These are phyloP conservation scores for Vitis vinifera DNA, from an alignment of 164 flowering plant species.

Conservation along the genomic window ASM3070453v1 NC_081816.1:1768001-1768500, in stretches of 20 bases:
- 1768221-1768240: constrained; percentile 21
- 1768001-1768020: constrained; percentile 14
- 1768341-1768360: constrained; percentile 19
- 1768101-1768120: constrained; percentile 24
- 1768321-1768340: constrained; percentile 13
- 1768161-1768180: constrained; percentile 18
- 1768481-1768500: constrained; percentile 9
- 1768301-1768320: constrained; percentile 19
- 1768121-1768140: constrained; percentile 17
- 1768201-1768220: constrained; percentile 19
- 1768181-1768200: constrained; percentile 25
- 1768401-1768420: constrained; percentile 19
- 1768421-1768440: constrained; percentile 9
- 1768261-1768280: constrained; percentile 17
- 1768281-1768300: constrained; percentile 14
- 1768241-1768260: constrained; percentile 13
- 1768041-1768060: constrained; percentile 23
- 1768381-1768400: constrained; percentile 20
- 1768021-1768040: constrained; percentile 20
- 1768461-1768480: constrained; percentile 17
- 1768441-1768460: constrained; percentile 15
- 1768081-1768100: constrained; percentile 18
- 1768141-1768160: constrained; percentile 14
- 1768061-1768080: constrained; percentile 18
- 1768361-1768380: constrained; percentile 17